These are phyloP conservation scores for Suhomyces tanzawaensis DNA, from an alignment of 805 yeast species.

Conservation along the genomic window DNA sequence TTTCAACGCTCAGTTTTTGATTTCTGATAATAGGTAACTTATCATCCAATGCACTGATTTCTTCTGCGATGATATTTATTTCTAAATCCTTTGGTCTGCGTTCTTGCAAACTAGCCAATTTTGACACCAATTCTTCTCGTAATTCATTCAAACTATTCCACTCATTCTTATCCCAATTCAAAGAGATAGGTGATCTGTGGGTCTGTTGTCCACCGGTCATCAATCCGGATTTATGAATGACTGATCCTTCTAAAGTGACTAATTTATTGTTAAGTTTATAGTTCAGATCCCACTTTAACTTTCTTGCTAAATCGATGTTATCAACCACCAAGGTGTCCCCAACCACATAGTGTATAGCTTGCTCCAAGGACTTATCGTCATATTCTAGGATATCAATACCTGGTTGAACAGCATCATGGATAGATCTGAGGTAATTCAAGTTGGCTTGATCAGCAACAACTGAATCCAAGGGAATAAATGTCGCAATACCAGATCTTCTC, in stretches of 20 bases:
- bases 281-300: slow-evolving; percentile 61
- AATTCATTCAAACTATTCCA: slow-evolving; percentile 49
- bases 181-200: slow-evolving; percentile 33
- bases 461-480: slow-evolving; percentile 85
- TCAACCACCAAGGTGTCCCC: slow-evolving; percentile 81
- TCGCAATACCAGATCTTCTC: slow-evolving; percentile 79
- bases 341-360: slow-evolving; percentile 77
- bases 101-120: slow-evolving; percentile 48
- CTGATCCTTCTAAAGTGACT: slow-evolving; percentile 80
- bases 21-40: slow-evolving; percentile 45
- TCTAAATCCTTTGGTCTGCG: slow-evolving; percentile 52
- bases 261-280: slow-evolving; percentile 48
- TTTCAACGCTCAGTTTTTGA: slow-evolving; percentile 41
- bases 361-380: slow-evolving; percentile 60
- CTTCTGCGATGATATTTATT: slow-evolving; percentile 58
- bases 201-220: slow-evolving; percentile 86
- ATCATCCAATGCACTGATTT: slow-evolving; percentile 44
- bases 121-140: slow-evolving; percentile 51
- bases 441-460: slow-evolving; percentile 54
- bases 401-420: slow-evolving; percentile 59
- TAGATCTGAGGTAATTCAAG: slow-evolving; percentile 51
- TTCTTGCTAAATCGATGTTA: slow-evolving; percentile 61
- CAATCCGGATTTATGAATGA: slow-evolving; percentile 80
- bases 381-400: slow-evolving; percentile 70
- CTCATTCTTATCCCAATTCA: slow-evolving; percentile 74